phyloP scores from a whole-genome alignment of 441 rosid species.

The Melastoma candidum region DNA sequence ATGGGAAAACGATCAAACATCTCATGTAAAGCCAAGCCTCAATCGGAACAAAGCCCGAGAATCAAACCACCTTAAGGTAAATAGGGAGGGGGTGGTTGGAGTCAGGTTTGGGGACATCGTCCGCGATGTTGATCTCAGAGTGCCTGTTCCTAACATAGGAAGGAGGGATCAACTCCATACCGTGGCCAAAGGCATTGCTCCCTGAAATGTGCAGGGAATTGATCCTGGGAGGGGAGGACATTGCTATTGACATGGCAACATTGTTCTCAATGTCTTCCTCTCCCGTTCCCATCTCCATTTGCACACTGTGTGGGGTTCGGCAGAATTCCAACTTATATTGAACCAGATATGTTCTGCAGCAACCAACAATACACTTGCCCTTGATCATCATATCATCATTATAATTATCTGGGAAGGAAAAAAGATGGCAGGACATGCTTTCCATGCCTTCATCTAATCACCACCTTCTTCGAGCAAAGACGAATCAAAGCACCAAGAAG shows the following conservation, averaged over 20 bases:
- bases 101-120: constrained; percentile 24
- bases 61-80: constrained; percentile 54
- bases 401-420: constrained; percentile 13
- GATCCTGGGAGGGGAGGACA: constrained; percentile 40
- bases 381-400: constrained; percentile 19
- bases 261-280: constrained; percentile 44
- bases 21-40: neutral
- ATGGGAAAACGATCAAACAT: neutral
- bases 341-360: constrained; percentile 30
- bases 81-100: constrained; percentile 73
- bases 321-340: constrained; percentile 10
- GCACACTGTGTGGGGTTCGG: neutral
- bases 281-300: constrained; percentile 45
- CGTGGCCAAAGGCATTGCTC: constrained; percentile 63
- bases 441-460: constrained; percentile 22
- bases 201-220: constrained; percentile 75
- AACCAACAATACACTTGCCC: constrained; percentile 47
- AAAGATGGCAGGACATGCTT: constrained; percentile 57
- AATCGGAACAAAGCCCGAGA: neutral
- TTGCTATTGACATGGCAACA: constrained; percentile 12
- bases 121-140: constrained; percentile 58
- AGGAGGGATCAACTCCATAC: constrained; percentile 70
- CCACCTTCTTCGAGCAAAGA: constrained; percentile 4
- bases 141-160: constrained; percentile 58
- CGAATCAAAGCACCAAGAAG: constrained; percentile 22